Evolutionary conservation across 2,329 filamentous ascomycete genomes (phyloP).

Genomic region (Hysterium pulicare): DNA sequence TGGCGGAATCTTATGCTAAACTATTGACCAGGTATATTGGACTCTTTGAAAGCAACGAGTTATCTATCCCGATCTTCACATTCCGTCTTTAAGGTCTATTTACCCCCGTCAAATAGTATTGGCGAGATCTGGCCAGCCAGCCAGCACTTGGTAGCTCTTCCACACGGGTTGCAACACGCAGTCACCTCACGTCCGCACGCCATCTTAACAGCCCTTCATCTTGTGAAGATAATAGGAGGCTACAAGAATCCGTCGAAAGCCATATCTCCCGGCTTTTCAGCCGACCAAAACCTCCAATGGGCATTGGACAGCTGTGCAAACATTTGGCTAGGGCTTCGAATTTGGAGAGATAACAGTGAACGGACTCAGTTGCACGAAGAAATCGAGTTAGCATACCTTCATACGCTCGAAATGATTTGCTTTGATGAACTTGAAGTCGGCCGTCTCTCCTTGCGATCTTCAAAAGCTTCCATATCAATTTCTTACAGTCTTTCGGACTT

Average conservation of each 20-base stretch:
- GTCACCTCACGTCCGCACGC: slow-evolving; percentile 23
- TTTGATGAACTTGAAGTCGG: slow-evolving; percentile 5
- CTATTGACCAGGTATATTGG: slow-evolving; percentile 41
- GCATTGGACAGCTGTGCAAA: slow-evolving; percentile 19
- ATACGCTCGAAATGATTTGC: slow-evolving; percentile 17
- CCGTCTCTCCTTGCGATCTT: slow-evolving; percentile 11
- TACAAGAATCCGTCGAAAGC: not conserved
- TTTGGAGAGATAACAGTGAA: slow-evolving; percentile 15
- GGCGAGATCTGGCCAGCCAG: slow-evolving; percentile 37
- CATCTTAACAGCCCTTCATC: slow-evolving; percentile 23
- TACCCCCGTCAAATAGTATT: slow-evolving; percentile 41
- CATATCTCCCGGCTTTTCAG: not conserved
- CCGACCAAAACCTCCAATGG: slow-evolving; percentile 23
- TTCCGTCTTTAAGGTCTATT: slow-evolving; percentile 21
- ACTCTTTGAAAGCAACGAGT: slow-evolving; percentile 37
- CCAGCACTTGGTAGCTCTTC: slow-evolving; percentile 39
- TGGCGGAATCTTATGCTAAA: slow-evolving; percentile 1
- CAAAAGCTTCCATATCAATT: slow-evolving; percentile 20
- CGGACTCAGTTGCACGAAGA: slow-evolving; percentile 17
- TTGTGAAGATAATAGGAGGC: slow-evolving; percentile 19
- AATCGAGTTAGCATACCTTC: slow-evolving; percentile 19
- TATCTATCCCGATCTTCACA: slow-evolving; percentile 9
- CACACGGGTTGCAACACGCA: slow-evolving; percentile 36
- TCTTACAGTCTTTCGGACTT: slow-evolving; percentile 17
- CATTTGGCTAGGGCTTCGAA: slow-evolving; percentile 24